phyloP scores from a whole-genome alignment of 2,329 filamentous ascomycete genomes.

The Lachnellula cervina region DNA sequence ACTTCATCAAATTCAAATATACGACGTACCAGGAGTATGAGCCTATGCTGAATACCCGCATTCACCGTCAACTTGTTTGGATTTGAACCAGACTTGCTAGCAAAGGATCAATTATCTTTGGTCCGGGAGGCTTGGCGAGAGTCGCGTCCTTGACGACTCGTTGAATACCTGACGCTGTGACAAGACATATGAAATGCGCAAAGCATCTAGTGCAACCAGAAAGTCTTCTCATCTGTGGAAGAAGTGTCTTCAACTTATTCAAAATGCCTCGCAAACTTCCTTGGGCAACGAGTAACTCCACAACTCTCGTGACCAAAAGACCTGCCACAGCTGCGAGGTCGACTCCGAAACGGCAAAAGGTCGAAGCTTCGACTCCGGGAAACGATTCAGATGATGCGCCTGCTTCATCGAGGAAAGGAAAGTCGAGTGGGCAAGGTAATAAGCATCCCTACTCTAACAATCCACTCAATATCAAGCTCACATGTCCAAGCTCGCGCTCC shows the following conservation, averaged over 20 bases:
- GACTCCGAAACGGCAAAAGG: constrained; percentile 13
- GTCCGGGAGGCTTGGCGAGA: no score
- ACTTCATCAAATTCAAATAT: no score
- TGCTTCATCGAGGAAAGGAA: background rate
- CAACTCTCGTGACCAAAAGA: constrained; percentile 5
- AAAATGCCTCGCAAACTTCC: constrained; percentile 27
- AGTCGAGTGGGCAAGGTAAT: background rate
- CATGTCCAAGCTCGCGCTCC: constrained; percentile 31
- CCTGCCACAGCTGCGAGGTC: background rate
- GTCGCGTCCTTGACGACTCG: no score
- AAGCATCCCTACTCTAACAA: background rate
- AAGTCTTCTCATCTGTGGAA: background rate
- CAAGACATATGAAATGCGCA: no score
- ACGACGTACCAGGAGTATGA: no score
- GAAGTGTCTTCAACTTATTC: background rate
- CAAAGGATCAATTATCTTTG: no score
- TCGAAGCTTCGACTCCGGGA: constrained; percentile 5
- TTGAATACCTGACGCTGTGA: no score
- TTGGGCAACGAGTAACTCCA: constrained; percentile 18
- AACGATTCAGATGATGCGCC: background rate
- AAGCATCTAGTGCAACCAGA: no score
- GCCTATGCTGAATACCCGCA: no score
- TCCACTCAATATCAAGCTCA: background rate
- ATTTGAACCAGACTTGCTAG: no score
- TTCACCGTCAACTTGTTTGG: no score